These are phyloP conservation scores for Diaporthe caulivora DNA, from an alignment of 2,329 filamentous ascomycete species.

Conservation along the genomic window DNA sequence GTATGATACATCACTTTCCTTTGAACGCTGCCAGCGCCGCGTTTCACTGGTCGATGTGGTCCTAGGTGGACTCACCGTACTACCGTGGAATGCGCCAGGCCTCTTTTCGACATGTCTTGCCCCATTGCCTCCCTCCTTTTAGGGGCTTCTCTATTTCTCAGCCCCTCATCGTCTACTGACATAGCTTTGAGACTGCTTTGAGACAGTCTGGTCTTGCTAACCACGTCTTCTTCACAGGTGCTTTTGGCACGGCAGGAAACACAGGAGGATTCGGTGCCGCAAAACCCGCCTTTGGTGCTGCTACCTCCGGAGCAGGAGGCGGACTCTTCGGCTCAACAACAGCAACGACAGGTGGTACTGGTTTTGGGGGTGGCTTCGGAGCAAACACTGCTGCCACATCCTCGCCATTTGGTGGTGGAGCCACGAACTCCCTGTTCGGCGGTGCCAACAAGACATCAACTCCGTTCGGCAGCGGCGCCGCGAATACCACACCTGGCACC, in stretches of 20 bases:
- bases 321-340: slow-evolving; percentile 60
- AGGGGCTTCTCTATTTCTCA: not conserved
- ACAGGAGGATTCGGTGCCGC: slow-evolving; percentile 52
- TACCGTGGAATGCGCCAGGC: slow-evolving; percentile 32
- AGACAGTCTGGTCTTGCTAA: slow-evolving; percentile 29
- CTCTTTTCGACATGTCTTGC: slow-evolving; percentile 24
- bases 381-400: slow-evolving; percentile 48
- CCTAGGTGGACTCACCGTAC: slow-evolving; percentile 9
- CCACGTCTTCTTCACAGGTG: slow-evolving; percentile 37
- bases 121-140: slow-evolving; percentile 2
- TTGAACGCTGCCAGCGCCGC: slow-evolving; percentile 39
- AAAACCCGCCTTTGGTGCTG: slow-evolving; percentile 67
- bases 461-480: slow-evolving; percentile 54
- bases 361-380: slow-evolving; percentile 58
- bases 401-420: slow-evolving; percentile 55
- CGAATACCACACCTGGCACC: slow-evolving; percentile 50
- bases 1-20: slow-evolving; percentile 41
- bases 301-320: slow-evolving; percentile 54
- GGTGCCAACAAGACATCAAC: slow-evolving; percentile 61
- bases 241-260: slow-evolving; percentile 53
- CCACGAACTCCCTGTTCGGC: slow-evolving; percentile 63
- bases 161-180: not conserved
- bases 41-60: slow-evolving; percentile 29
- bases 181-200: not conserved
- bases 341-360: slow-evolving; percentile 52